Evolutionary conservation across 179 eudicot genomes (phyloP), one percentile per base, ranked within the genome.

Genomic region (Drosera spatulata): DNA sequence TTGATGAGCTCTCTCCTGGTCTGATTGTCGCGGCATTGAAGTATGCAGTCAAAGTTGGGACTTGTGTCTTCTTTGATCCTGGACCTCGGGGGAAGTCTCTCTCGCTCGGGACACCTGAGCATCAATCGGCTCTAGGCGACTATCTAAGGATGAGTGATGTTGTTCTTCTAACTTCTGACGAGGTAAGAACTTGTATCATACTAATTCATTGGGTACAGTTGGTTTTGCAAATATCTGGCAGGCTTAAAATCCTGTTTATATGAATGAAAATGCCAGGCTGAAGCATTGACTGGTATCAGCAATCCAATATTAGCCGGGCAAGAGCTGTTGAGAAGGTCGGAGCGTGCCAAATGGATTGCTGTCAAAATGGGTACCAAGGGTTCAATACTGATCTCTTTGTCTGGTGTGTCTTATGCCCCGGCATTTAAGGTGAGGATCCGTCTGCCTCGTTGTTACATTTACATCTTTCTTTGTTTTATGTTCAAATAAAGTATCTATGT

Each of bases 291-390:
- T 65, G 88, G 88, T 63, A 84, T 82, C 39, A 60, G 66, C 44
- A 74, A 89, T 76, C 95, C 99, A 39, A 74, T 93, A 60, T 67
- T 80, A 63, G 91, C 99, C 13, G 99, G 97, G 55, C 71, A 86
- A 73, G 85, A 86, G 68, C 71, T 93, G 76, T 82, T 93, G 59
- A 78, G 66, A 61, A 73, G 80, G 70, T 93, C 88, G 55, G 48
- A 75, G 55, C 76, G 84, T 59, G 81, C 83, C 5, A 80, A 89
- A 77, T 86, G 90, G 95, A 87, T 86, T 53, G 85, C 89, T 42
- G 70, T 90, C 71, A 90, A 93, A 74, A 79, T 90, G 91, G 99
- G 97, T 68, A 81, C 86, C 7, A 89, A 73, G 67, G 99, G 97
- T 65, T 89, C 97, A 57, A 58, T 85, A 63, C 71, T 22, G 33